Evolutionary conservation across 2,329 filamentous ascomycete species (phyloP), one percentile per base, ranked within the genome.

Genomic region (Eurotiales sp.): DNA sequence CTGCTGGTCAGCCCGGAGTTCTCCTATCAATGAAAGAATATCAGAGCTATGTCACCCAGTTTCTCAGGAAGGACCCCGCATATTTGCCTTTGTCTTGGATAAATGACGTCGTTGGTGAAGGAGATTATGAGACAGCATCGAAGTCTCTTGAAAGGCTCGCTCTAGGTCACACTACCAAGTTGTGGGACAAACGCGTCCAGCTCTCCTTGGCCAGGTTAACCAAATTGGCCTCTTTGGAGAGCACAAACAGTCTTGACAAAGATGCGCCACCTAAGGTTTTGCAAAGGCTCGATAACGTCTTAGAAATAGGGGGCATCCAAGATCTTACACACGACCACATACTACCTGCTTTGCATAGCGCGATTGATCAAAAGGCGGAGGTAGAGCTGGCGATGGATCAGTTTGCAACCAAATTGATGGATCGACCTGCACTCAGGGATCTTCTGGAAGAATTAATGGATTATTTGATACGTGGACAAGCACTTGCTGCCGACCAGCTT

Each of bases 101-200:
- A 72, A 95, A 99, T 65, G 91, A 97, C 64, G 80, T 97, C 7
- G 78, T 84, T 54, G 79, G 81, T 21, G 88, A 93, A 64, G 78
- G 84, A 53, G 84, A 96, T 60, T 90, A 90, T 56, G 76, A 81
- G 11, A 80, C 82, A 51, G 91, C 92, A 10, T 85, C 86, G 4
- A 73, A 82, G 37, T 86, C 85, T 0, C 77, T 99, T 42, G 75
- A 87, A 39, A 75, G 82, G 7, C 77, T 91, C 17, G 90, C 88
- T 0, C 73, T 85, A 17, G 77, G 79, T 45, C 82, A 83, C 49
- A 91, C 96, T 67, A 80, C 83, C 47, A 86, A 91, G 60, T 72
- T 93, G 3, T 97, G 92, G 92, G 90, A 84, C 71, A 95, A 95
- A 74, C 93, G 95, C 68, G 88, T 96, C 29, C 87, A 97, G 69